phyloP scores from a whole-genome alignment of 441 rosid genomes.

The Biscutella laevigata region DNA sequence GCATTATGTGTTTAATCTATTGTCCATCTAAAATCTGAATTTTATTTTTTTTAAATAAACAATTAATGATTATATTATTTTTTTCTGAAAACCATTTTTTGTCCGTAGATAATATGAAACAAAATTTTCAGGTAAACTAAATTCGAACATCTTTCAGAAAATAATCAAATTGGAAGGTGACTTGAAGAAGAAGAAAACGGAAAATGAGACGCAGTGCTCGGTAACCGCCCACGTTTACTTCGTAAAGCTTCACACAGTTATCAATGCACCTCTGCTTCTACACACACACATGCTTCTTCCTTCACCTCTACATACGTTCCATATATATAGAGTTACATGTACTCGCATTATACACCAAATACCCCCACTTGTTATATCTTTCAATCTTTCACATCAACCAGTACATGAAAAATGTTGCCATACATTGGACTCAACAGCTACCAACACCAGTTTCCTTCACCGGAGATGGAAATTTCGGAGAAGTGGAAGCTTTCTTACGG shows the following conservation, averaged over 20 bases:
- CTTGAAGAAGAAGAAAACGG: slow-evolving; percentile 26
- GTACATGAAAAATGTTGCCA: slow-evolving; percentile 22
- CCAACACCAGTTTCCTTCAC: slow-evolving; percentile 18
- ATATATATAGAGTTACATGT: slow-evolving; percentile 11
- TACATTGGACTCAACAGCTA: slow-evolving; percentile 19
- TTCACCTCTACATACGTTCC: slow-evolving; percentile 7
- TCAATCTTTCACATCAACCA: slow-evolving; percentile 2
- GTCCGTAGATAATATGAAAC: too few relatives aligned
- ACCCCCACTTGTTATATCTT: slow-evolving; percentile 2
- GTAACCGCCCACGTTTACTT: slow-evolving; percentile 32
- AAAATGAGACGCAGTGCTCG: slow-evolving; percentile 27
- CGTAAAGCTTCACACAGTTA: background rate
- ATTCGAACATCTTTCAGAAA: too few relatives aligned
- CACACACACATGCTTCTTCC: slow-evolving; percentile 30
- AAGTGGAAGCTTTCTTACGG: slow-evolving; percentile 27
- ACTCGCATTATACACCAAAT: slow-evolving; percentile 10
- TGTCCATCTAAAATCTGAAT: too few relatives aligned
- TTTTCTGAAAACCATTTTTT: too few relatives aligned
- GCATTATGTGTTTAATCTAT: too few relatives aligned
- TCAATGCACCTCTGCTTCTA: slow-evolving; percentile 26
- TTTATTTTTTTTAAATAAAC: too few relatives aligned
- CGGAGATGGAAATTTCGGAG: slow-evolving; percentile 21
- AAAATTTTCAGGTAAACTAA: too few relatives aligned
- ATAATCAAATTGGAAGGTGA: slow-evolving; percentile 5
- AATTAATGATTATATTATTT: too few relatives aligned